Base-by-base conservation (phyloP, 495 filamentous ascomycete genomes). In the Polyplosphaeria fusca region DNA sequence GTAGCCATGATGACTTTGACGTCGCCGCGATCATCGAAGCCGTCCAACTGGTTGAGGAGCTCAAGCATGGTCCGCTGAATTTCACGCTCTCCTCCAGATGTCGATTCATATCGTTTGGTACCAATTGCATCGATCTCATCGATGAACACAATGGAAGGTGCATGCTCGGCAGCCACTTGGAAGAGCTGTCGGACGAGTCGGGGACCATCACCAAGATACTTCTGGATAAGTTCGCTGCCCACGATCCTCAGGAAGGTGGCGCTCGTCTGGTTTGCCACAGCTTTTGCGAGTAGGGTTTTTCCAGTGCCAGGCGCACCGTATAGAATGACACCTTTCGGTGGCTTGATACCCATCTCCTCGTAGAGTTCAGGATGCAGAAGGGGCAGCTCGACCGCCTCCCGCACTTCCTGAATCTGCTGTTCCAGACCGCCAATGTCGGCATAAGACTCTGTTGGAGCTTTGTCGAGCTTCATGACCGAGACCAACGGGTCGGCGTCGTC, bases 1-100 rank as follows among this genome's bases (percentile, higher is more conserved):
- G 93, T 99, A 16, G 93, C 93, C 89, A 99, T 95, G 72, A 99
- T 90, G 48, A 99, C 93, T 79, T 99, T 99, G 71, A 99, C 94
- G 71, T 99, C 93, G 60, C 93, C 93, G 61, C 93, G 87, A 72
- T 99, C 93, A 72, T 99, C 93, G 74, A 99, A 99, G 54, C 93
- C 93, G 69, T 99, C 93, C 14, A 99, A 83, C 72, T 99, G 93
- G 73, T 99, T 99, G 37, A 99, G 84, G 44, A 99, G 81, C 70
- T 99, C 93, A 74, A 99, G 76, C 93, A 99, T 99, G 43, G 93
- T 99, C 63, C 93, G 84, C 76, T 99, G 93, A 20, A 99, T 88
- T 71, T 99, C 93, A 60, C 94, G 86, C 71, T 99, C 93, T 66
- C 93, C 93, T 59, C 93, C 93, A 20, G 92, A 96, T 30, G 89